Percentiles rank a stretch among this genome's conserved stretches.
Conservation (phyloP, 1,284 basidiomycete species). For the Thecaphora thlaspeos region DNA sequence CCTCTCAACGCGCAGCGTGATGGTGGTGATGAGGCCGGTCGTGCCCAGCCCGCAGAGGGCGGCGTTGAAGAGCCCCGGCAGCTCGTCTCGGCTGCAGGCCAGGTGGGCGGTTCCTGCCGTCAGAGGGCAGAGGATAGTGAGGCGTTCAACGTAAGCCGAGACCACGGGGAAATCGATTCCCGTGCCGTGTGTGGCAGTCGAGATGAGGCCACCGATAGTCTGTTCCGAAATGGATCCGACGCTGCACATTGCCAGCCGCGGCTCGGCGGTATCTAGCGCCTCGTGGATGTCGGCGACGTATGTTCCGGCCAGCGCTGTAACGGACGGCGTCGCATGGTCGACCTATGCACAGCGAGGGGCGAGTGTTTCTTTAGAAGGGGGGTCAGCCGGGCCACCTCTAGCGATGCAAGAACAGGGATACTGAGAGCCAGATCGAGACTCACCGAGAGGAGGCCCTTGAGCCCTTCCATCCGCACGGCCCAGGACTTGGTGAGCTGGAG, state of each 20-base stretch:
- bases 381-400: no score
- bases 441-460: conserved; percentile 43
- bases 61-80: conserved; percentile 79
- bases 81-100: conserved; percentile 68
- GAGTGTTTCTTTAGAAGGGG: no score
- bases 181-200: conserved; percentile 92
- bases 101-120: conserved; percentile 66
- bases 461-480: conserved; percentile 51
- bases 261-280: conserved; percentile 66
- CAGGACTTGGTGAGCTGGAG: conserved; percentile 60
- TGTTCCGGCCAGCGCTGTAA: conserved; percentile 53
- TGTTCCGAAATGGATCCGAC: conserved; percentile 96
- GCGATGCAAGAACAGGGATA: no score
- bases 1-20: conserved; percentile 76
- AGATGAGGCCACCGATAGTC: conserved; percentile 87
- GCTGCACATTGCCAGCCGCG: conserved; percentile 77
- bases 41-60: conserved; percentile 91
- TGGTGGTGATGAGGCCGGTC: conserved; percentile 81
- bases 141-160: conserved; percentile 74
- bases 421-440: conserved; percentile 2
- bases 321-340: conserved; percentile 17
- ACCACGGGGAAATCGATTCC: conserved; percentile 79
- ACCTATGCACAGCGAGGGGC: conserved; percentile 2
- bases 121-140: conserved; percentile 66
- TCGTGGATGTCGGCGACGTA: conserved; percentile 56